These are phyloP conservation scores for Phanerodontia chrysosporium DNA, from an alignment of 768 basidiomycete genomes.

Conservation along the genomic window DNA sequence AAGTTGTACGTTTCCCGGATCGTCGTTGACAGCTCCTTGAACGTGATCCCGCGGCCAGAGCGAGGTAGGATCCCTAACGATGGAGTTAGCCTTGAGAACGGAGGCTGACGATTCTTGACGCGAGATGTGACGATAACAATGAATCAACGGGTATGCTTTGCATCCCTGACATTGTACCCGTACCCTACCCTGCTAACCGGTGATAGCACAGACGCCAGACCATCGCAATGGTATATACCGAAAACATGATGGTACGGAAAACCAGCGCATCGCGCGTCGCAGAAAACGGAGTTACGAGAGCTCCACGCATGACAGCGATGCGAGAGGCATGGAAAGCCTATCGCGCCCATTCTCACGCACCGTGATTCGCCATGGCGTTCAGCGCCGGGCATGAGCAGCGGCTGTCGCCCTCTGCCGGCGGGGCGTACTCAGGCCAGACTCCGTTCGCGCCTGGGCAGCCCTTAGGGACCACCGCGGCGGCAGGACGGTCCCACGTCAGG, in stretches of 20 bases:
- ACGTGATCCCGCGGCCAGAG: conserved; percentile 68
- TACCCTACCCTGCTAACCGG: too few relatives aligned
- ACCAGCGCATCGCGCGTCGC: too few relatives aligned
- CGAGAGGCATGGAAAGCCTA: neutral
- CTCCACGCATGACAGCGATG: too few relatives aligned
- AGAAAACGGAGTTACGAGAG: too few relatives aligned
- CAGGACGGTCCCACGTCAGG: conserved; percentile 41
- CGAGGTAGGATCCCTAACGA: conserved; percentile 42
- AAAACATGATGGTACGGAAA: too few relatives aligned
- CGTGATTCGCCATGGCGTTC: conserved; percentile 83
- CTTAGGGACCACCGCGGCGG: conserved; percentile 16
- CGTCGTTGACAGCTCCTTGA: conserved; percentile 38
- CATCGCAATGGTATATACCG: too few relatives aligned
- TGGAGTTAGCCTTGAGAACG: neutral
- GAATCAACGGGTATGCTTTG: too few relatives aligned
- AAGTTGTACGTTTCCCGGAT: conserved; percentile 68
- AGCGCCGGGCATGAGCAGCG: conserved; percentile 70
- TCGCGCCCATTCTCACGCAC: conserved; percentile 34
- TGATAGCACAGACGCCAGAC: too few relatives aligned
- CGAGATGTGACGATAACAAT: too few relatives aligned
- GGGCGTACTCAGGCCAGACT: conserved; percentile 62
- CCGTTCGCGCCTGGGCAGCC: conserved; percentile 46
- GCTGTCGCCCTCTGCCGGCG: conserved; percentile 60
- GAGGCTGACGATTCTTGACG: too few relatives aligned
- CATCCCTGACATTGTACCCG: too few relatives aligned